phyloP scores from a whole-genome alignment of 257 asterid genomes.

The Echites panduratus region DNA sequence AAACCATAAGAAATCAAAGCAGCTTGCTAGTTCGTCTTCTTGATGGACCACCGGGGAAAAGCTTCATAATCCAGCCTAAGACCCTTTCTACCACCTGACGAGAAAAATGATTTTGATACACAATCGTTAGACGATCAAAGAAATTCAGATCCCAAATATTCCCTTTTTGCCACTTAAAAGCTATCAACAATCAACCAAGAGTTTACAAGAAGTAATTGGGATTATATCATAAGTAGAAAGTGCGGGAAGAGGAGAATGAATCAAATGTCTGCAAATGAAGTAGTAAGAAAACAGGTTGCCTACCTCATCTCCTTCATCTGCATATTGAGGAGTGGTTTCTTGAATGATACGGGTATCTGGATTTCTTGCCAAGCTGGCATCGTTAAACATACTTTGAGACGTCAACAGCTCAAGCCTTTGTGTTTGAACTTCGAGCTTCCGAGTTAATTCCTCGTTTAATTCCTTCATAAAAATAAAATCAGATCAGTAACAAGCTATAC shows the following conservation, averaged over 20 bases:
- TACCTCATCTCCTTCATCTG: slow-evolving; percentile 99
- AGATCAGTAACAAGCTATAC: slow-evolving; percentile 5
- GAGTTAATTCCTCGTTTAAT: slow-evolving; percentile 68
- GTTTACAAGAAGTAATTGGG: background rate
- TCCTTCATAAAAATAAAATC: slow-evolving; percentile 46
- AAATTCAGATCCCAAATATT: background rate
- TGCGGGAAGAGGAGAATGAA: background rate
- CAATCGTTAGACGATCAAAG: background rate
- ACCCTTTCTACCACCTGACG: slow-evolving; percentile 90
- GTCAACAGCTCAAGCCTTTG: slow-evolving; percentile 91
- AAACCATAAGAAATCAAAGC: slow-evolving; percentile 33
- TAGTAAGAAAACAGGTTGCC: slow-evolving; percentile 9
- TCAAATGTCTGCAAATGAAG: background rate
- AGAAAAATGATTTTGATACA: background rate
- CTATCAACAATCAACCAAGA: background rate
- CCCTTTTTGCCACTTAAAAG: background rate
- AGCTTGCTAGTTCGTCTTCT: slow-evolving; percentile 71
- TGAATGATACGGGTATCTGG: slow-evolving; percentile 34
- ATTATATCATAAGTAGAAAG: background rate
- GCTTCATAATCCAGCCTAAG: slow-evolving; percentile 96
- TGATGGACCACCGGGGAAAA: slow-evolving; percentile 94
- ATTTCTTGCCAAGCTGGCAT: slow-evolving; percentile 45
- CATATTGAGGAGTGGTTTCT: slow-evolving; percentile 45
- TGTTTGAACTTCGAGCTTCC: slow-evolving; percentile 92
- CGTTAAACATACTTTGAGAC: slow-evolving; percentile 76